A percentile compares a stretch with the other conserved stretches of the same genome.
Evolutionary conservation across 2,329 filamentous ascomycete species (phyloP).

Genomic region (Fusarium mangiferae): DNA sequence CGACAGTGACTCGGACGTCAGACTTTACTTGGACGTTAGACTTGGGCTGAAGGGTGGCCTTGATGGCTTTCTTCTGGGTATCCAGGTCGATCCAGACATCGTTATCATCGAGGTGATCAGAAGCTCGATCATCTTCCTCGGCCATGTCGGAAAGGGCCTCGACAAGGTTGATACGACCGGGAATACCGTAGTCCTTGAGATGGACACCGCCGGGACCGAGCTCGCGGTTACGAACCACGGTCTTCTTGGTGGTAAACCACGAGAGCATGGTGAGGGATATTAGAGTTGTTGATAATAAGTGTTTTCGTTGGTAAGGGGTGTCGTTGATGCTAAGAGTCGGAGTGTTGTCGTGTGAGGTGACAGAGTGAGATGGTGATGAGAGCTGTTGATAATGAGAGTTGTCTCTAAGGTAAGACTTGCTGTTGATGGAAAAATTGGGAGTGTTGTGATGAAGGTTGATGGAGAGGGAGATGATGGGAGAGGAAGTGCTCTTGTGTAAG

Average conservation of each 20-base stretch:
- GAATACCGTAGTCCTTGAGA: neutral
- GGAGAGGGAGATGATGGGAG: too few species aligned
- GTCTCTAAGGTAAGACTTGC: accelerated
- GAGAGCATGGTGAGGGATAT: accelerated
- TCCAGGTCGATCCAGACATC: neutral
- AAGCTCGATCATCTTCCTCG: accelerated
- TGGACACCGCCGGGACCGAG: neutral
- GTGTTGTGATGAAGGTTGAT: neutral
- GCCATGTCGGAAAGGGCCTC: neutral
- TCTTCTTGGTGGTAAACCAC: neutral
- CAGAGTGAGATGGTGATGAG: neutral
- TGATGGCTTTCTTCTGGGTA: neutral
- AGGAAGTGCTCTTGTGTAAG: neutral
- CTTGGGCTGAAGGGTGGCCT: neutral
- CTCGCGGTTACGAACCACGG: neutral
- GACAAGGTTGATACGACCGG: neutral
- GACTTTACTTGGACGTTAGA: neutral
- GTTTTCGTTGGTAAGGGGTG: neutral
- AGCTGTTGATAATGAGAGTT: too few species aligned
- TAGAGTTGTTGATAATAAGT: neutral
- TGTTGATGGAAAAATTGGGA: too few species aligned
- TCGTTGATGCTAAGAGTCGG: neutral
- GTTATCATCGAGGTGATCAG: neutral
- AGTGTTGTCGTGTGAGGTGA: too few species aligned
- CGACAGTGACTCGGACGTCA: accelerated